Conservation (phyloP, 2,329 filamentous ascomycete species). For the Phyllosticta citrichinensis region DNA sequence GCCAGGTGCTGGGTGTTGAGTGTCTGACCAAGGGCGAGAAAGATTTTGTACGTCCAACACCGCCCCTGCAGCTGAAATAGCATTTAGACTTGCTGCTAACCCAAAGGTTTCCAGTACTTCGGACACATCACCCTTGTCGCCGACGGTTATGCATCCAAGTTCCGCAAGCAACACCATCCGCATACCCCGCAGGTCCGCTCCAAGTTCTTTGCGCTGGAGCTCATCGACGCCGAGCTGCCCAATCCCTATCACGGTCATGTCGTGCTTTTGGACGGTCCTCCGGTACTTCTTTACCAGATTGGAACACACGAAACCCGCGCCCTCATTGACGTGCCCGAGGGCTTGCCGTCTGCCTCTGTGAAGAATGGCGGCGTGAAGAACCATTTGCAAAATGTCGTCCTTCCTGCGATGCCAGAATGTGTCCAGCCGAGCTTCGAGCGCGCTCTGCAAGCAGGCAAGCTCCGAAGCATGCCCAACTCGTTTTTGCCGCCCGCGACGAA, state of each 20-base stretch:
- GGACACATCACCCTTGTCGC: conserved; percentile 78
- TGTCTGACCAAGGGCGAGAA: conserved; percentile 53
- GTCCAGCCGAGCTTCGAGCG: conserved; percentile 64
- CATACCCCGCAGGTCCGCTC: conserved; percentile 61
- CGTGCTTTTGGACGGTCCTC: conserved; percentile 65
- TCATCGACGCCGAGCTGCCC: conserved; percentile 77
- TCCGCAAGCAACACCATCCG: conserved; percentile 68
- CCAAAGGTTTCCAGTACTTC: conserved; percentile 54
- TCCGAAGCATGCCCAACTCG: conserved; percentile 92
- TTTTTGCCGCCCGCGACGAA: conserved; percentile 77
- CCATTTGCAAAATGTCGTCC: conserved; percentile 69
- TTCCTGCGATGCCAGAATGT: conserved; percentile 63
- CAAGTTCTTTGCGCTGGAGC: conserved; percentile 88
- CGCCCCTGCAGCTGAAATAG: neutral
- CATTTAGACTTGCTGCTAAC: neutral
- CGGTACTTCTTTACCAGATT: conserved; percentile 92
- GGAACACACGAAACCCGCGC: conserved; percentile 87
- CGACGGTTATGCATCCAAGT: conserved; percentile 87
- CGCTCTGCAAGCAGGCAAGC: conserved; percentile 65
- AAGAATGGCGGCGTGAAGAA: conserved; percentile 73
- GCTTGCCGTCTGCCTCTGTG: conserved; percentile 61
- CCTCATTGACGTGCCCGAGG: conserved; percentile 76
- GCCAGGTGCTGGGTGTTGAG: conserved; percentile 75
- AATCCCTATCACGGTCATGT: conserved; percentile 74
- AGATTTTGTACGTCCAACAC: conserved; percentile 40